These are phyloP conservation scores for Lentithecium fluviatile DNA, from an alignment of 495 filamentous ascomycete genomes.

Conservation along the genomic window DNA sequence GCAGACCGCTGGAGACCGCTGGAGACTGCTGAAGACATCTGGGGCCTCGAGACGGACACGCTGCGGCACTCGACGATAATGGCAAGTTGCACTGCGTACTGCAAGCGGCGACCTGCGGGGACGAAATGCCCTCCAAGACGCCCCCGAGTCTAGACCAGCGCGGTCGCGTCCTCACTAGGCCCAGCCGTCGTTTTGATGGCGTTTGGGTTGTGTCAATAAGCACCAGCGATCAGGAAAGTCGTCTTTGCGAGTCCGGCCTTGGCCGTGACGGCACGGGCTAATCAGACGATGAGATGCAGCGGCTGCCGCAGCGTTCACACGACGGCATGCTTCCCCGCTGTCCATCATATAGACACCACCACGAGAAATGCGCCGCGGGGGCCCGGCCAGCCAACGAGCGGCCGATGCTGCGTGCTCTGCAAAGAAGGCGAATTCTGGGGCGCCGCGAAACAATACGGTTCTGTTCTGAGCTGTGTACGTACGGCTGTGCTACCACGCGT, in stretches of 20 bases:
- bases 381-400: neutral
- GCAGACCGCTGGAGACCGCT: too few relatives aligned
- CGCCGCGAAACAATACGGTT: conserved; percentile 6
- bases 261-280: conserved; percentile 6
- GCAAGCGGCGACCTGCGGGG: too few relatives aligned
- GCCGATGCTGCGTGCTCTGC: neutral
- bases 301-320: conserved; percentile 1
- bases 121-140: neutral
- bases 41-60: too few relatives aligned
- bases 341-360: neutral
- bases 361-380: neutral
- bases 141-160: conserved; percentile 17
- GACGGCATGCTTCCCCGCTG: conserved; percentile 1
- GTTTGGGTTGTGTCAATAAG: conserved; percentile 17
- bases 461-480: conserved; percentile 16
- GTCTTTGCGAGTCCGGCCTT: conserved; percentile 12
- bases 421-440: neutral
- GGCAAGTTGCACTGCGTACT: neutral
- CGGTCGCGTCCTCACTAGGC: conserved; percentile 20
- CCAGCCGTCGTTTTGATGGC: conserved; percentile 27
- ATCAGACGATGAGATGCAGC: conserved; percentile 13
- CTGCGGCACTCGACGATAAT: neutral
- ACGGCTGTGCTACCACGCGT: conserved; percentile 13
- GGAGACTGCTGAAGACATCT: too few relatives aligned
- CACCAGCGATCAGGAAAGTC: conserved; percentile 22